A percentile compares a stretch with the other conserved stretches of the same genome.
These are phyloP conservation scores for Geotrichum fermentans DNA, from an alignment of 1,139 yeast species.

Conservation along the genomic window DNA sequence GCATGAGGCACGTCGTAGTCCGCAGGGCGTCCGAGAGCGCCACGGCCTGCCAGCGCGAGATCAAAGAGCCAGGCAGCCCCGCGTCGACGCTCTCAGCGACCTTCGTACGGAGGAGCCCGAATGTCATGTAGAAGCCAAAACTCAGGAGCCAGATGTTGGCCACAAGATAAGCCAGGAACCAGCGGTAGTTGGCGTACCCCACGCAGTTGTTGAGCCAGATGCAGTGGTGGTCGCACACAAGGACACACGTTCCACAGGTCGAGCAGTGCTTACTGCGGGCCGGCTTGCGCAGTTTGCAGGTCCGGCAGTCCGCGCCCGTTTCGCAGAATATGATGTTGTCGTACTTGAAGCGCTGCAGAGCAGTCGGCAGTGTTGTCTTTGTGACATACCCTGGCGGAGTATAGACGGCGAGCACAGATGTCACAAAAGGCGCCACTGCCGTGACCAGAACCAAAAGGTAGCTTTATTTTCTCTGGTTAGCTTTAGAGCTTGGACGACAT, in stretches of 20 bases:
- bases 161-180: constrained; percentile 59
- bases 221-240: constrained; percentile 85
- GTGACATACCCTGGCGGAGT: constrained; percentile 53
- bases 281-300: constrained; percentile 68
- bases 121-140: constrained; percentile 56
- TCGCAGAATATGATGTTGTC: constrained; percentile 44
- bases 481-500: constrained; percentile 3
- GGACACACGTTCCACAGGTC: constrained; percentile 61
- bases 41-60: constrained; percentile 14
- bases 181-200: constrained; percentile 68
- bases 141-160: constrained; percentile 52
- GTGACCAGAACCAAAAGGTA: constrained; percentile 12
- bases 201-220: constrained; percentile 92
- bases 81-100: constrained; percentile 18
- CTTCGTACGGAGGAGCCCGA: constrained; percentile 30
- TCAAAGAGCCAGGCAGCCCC: not conserved
- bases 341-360: constrained; percentile 37
- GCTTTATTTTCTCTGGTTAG: not conserved
- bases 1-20: constrained; percentile 48
- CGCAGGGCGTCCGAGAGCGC: constrained; percentile 35
- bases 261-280: constrained; percentile 91
- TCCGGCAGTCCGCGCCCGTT: constrained; percentile 41
- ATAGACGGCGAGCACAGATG: constrained; percentile 47
- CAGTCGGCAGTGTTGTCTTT: constrained; percentile 28
- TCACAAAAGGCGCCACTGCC: constrained; percentile 39